phyloP scores from a whole-genome alignment of 306 rosid species.

The Astragalus glycyphyllos region DNA sequence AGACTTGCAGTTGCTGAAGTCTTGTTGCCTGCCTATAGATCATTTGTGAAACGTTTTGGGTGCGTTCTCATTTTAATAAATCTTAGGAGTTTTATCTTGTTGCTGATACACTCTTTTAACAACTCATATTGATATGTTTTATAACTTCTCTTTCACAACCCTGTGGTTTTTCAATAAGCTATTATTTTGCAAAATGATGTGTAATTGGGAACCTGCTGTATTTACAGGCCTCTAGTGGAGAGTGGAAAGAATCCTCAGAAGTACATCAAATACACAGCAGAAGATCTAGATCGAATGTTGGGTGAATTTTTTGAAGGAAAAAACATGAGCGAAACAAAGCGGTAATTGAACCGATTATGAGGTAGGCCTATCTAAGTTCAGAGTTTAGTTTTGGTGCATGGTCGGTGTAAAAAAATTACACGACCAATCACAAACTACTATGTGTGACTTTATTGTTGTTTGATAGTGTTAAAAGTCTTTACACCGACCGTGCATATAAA shows the following conservation, averaged over 20 bases:
- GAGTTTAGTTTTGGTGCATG: too few relatives aligned
- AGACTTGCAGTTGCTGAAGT: constrained; percentile 96
- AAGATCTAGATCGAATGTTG: constrained; percentile 92
- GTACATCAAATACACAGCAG: constrained; percentile 76
- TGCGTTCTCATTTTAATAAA: constrained; percentile 48
- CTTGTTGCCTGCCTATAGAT: constrained; percentile 90
- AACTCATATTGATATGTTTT: neutral
- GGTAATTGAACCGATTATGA: constrained; percentile 43
- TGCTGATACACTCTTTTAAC: too few relatives aligned
- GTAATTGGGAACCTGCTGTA: constrained; percentile 27
- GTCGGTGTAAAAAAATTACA: too few relatives aligned
- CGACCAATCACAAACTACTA: too few relatives aligned
- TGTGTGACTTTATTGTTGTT: too few relatives aligned
- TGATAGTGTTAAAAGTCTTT: too few relatives aligned
- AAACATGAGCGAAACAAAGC: constrained; percentile 69
- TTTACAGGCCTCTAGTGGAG: constrained; percentile 79
- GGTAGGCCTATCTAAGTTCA: constrained; percentile 18
- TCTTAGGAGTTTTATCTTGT: too few relatives aligned
- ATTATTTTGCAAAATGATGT: constrained; percentile 29
- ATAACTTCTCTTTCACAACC: neutral
- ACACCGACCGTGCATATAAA: too few relatives aligned
- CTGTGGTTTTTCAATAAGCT: neutral
- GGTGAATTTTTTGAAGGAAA: constrained; percentile 97
- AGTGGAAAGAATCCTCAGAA: constrained; percentile 87
- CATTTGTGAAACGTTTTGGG: constrained; percentile 89